Evolutionary conservation across 1,139 yeast species (phyloP).

Genomic region (Blastobotrys persicus): DNA sequence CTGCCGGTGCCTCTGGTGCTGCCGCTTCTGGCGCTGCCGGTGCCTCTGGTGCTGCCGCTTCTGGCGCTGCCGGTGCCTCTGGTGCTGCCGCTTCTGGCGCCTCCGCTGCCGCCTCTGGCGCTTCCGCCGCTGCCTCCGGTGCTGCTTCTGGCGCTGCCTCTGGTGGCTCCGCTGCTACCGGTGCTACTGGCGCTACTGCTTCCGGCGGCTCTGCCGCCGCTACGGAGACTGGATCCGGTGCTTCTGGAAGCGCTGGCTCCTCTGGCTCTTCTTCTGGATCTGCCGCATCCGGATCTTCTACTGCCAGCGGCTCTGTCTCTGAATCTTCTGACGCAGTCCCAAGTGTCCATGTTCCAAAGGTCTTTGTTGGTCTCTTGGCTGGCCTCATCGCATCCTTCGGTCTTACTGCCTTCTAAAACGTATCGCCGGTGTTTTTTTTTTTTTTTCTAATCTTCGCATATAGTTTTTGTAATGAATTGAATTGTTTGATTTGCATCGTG

Average conservation of each 20-base stretch:
- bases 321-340: not conserved
- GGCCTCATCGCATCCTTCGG: not conserved
- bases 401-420: not conserved
- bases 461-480: not conserved
- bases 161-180: not conserved
- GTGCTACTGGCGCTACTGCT: not conserved
- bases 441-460: not conserved
- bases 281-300: not conserved
- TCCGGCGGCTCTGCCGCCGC: not conserved
- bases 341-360: not conserved
- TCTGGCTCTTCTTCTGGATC: not conserved
- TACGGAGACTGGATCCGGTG: not conserved
- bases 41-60: not conserved
- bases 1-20: not conserved
- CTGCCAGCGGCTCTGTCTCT: not conserved
- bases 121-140: not conserved
- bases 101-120: not conserved
- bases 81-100: not conserved
- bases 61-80: not conserved
- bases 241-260: not conserved
- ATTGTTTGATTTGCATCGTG: too few species aligned
- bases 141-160: not conserved
- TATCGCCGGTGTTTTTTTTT: too few species aligned
- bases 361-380: not conserved
- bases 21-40: not conserved